Base-by-base conservation (phyloP, 495 filamentous ascomycete genomes). In the Rusavskia elegans region DNA sequence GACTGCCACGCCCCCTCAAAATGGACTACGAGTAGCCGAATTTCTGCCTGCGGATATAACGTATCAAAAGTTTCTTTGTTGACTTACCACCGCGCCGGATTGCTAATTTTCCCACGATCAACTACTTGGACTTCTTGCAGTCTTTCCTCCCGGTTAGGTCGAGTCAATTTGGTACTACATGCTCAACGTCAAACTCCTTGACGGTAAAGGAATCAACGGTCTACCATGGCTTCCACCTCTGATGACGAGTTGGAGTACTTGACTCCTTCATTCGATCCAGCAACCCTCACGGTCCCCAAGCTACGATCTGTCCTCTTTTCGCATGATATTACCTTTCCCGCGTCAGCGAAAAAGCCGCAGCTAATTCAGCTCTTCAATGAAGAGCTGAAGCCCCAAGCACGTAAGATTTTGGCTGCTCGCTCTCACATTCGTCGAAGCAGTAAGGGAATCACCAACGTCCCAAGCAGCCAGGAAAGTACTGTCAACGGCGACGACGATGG, bases 301-400 rank as follows among this genome's bases (percentile, higher is more conserved):
- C 75, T 98, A 51, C 85, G 92, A 44, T 85, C 83, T 20, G 90
- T 96, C 55, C 80, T 98, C 30, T 81, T 97, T 56, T 82, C 79
- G 51, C 83, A 98, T 67, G 82, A 87, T 63, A 71, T 96, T 53
- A 59, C 79, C 13, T 97, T 95, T 66, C 82, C 89, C 1, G 78
- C 87, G 8, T 78, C 88, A 48, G 80, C 84, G 35, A 97, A 96
- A 67, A 98, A 98, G 69, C 66, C 79, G 1, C 81, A 95, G 56
- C 81, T 98, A 39, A 69, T 98, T 51, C 78, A 83, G 4, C 72
- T 97, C 27, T 87, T 98, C 63, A 82, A 84, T 58, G 72, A 85
- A 39, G 72, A 90, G 52, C 75, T 98, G 37, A 66, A 84, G 8
- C 86, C 92, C 1, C 78, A 86, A 58, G 80, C 87, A 6, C 77